Conservation (phyloP, 305 asterid genomes). For the Withania somnifera region DNA sequence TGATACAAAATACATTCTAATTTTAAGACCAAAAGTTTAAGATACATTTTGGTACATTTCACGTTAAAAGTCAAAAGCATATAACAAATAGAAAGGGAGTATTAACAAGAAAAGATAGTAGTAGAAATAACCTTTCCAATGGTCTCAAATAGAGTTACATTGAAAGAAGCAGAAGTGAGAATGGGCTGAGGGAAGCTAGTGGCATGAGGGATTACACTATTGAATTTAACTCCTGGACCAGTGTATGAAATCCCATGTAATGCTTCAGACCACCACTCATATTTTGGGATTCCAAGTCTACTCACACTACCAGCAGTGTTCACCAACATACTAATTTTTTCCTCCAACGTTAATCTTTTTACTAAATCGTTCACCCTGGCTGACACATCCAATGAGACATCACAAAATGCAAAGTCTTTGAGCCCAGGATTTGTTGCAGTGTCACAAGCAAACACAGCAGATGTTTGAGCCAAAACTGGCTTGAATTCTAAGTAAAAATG, state of each 20-base stretch:
- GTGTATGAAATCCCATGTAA: constrained; percentile 56
- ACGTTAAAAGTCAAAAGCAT: no score
- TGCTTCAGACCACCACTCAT: constrained; percentile 90
- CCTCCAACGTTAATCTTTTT: constrained; percentile 39
- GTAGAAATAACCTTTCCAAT: constrained; percentile 82
- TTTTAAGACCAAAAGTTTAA: no score
- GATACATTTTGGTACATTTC: no score
- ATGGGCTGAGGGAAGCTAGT: constrained; percentile 77
- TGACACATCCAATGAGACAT: constrained; percentile 26
- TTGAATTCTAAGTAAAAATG: not conserved
- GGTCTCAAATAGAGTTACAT: constrained; percentile 40
- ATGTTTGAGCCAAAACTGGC: constrained; percentile 18
- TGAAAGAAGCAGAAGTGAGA: constrained; percentile 58
- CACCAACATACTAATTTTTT: constrained; percentile 52
- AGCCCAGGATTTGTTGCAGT: constrained; percentile 30
- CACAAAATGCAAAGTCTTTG: constrained; percentile 44
- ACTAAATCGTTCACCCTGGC: constrained; percentile 47
- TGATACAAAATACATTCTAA: no score
- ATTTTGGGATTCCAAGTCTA: constrained; percentile 57
- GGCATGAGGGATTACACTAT: constrained; percentile 50
- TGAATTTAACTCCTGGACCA: constrained; percentile 49
- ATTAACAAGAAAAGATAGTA: not conserved
- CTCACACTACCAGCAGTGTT: constrained; percentile 30
- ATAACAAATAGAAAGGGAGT: no score
- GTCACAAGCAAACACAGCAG: constrained; percentile 60